phyloP scores from a whole-genome alignment of 148 eudicot species.

The Arbutus unedo region DNA sequence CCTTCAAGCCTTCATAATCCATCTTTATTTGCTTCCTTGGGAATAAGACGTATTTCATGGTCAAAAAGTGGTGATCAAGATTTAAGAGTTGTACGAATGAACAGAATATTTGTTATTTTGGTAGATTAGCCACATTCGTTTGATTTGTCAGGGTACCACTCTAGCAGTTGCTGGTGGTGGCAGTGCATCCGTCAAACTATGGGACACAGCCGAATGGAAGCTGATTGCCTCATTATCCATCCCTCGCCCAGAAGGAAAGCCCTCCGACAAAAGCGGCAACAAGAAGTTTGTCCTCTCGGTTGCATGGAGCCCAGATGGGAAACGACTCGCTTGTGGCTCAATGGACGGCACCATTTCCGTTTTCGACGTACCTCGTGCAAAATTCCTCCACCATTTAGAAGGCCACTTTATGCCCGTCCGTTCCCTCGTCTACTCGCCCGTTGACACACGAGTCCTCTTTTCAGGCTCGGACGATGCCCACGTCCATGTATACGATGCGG shows the following conservation, averaged over 20 bases:
- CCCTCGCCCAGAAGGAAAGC: slow-evolving; percentile 80
- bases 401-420: slow-evolving; percentile 95
- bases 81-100: background rate
- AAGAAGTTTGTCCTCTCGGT: slow-evolving; percentile 93
- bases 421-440: slow-evolving; percentile 65
- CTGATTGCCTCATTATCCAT: slow-evolving; percentile 58
- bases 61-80: background rate
- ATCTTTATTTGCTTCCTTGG: background rate
- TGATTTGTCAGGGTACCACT: slow-evolving; percentile 62
- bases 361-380: slow-evolving; percentile 69
- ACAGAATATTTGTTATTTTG: background rate
- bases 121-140: background rate
- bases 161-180: slow-evolving; percentile 97
- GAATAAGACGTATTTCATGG: too few relatives aligned
- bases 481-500: slow-evolving; percentile 80
- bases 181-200: slow-evolving; percentile 85
- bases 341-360: slow-evolving; percentile 92
- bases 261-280: slow-evolving; percentile 58
- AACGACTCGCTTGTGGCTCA: slow-evolving; percentile 81
- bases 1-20: background rate
- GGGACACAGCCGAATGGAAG: slow-evolving; percentile 92
- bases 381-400: slow-evolving; percentile 81
- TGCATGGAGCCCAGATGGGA: slow-evolving; percentile 86
- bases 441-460: slow-evolving; percentile 62
- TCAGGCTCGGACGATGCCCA: slow-evolving; percentile 87